Evolutionary conservation across 192 early-diverging fungal species (phyloP), one percentile per base, ranked within the genome.

Genomic region (Coemansia asiatica): DNA sequence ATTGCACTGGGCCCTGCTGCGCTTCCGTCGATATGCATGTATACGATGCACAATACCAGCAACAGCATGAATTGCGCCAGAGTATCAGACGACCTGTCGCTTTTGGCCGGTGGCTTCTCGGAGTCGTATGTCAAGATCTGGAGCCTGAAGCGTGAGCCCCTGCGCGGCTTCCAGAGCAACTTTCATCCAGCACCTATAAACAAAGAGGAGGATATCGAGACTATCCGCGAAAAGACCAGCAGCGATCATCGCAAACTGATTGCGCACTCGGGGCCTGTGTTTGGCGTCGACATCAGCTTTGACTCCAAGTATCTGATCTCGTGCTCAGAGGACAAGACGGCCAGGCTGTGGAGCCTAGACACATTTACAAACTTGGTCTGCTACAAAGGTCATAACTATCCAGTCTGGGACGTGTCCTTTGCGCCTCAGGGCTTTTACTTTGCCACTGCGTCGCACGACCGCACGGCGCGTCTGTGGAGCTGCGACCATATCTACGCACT

Each of bases 381-480:
- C 51, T 99, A 97, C 85, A 92, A 90, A 68, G 97, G 97, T 27
- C 97, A 99, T 73, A 97, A 94, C 75, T 91, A 92, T 62, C 96
- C 97, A 4, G 82, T 99, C 6, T 99, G 96, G 94, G 96, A 99
- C 80, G 91, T 96, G 2, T 86, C 90, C 50, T 94, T 98, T 78
- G 89, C 91, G 18, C 91, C 91, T 1, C 86, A 89, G 59, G 95
- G 96, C 16, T 89, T 91, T 61, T 99, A 99, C 77, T 99, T 99
- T 86, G 97, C 93, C 4, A 98, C 95, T 3, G 92, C 93, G 0
- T 93, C 91, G 21, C 94, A 95, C 69, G 97, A 99, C 77, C 84
- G 92, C 64, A 99, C 96, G 0, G 93, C 97, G 26, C 83, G 96
- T 38, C 82, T 99, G 21, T 99, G 95, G 95, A 93, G 94, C 68